Evolutionary conservation across 164 flowering plant species (phyloP), one percentile per base, ranked within the genome.

Genomic region (Nelumbo lutea): DNA sequence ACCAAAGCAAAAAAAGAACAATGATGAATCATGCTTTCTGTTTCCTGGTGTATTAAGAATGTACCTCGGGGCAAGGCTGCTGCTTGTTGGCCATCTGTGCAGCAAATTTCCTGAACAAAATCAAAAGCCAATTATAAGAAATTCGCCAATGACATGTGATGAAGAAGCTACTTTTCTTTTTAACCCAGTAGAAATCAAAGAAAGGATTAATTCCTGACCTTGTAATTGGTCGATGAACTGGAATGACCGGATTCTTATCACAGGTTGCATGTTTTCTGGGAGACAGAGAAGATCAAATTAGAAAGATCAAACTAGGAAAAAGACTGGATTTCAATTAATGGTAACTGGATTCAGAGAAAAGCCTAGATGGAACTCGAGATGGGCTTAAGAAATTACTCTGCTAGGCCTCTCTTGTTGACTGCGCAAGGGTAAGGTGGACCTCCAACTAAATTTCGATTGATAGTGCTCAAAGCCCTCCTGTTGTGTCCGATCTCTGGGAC

Each of bases 401-500:
- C 64, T 41, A 82, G 76, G 64, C 74, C 76, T 79, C 84, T 80
- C 74, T 90, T 87, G 80, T 72, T 79, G 66, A 80, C 84, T 13
- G 84, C 85, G 69, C 79, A 79, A 42, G 84, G 88, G 64, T 80
- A 78, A 66, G 89, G 87, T 2, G 86, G 86, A 64, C 72, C 86
- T 62, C 85, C 83, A 5, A 79, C 67, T n/a, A 87, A 68, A 64
- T 94, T 88, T 62, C 72, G 67, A 62, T 85, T 80, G 52, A 91
- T 84, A 46, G 61, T 75, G 81, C 89, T 82, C 77, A 91, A 79
- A 7, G 93, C 94, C 80, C 89, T 85, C 57, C 98, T 79, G 62
- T 79, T 80, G 9, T 82, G 81, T 46, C 87, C 86, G 9, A 72
- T 62, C 52, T 77, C 83, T 5, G 77, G 65, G 42, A 47, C 73